phyloP scores from a whole-genome alignment of 495 filamentous ascomycete species.

The Aspergillus homomorphus region DNA sequence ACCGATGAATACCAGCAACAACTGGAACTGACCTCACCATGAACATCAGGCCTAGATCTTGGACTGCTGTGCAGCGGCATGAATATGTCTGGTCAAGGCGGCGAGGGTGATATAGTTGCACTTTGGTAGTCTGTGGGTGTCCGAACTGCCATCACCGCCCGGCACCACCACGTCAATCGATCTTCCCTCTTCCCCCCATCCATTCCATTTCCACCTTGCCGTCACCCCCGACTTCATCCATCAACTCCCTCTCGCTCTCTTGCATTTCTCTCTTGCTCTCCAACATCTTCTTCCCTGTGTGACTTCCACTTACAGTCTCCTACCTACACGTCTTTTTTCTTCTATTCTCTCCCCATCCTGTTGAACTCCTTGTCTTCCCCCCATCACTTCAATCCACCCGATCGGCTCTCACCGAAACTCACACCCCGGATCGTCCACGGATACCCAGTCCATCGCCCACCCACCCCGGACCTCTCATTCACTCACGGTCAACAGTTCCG shows the following conservation, averaged over 20 bases:
- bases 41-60: not conserved
- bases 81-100: not conserved
- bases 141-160: slow-evolving; percentile 38
- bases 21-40: not conserved
- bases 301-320: not conserved
- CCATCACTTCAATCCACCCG: not conserved
- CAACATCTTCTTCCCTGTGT: slow-evolving; percentile 6
- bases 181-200: slow-evolving; percentile 19
- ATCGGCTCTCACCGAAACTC: not conserved
- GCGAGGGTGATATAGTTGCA: slow-evolving; percentile 28
- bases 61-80: not conserved
- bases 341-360: not conserved
- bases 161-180: slow-evolving; percentile 33
- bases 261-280: slow-evolving; percentile 9
- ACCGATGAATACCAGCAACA: not conserved
- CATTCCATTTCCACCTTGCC: no score
- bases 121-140: slow-evolving; percentile 38
- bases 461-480: slow-evolving; percentile 21
- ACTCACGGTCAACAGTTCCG: slow-evolving; percentile 19
- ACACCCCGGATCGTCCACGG: slow-evolving; percentile 4
- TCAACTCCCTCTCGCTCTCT: slow-evolving; percentile 16
- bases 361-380: not conserved
- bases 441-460: slow-evolving; percentile 8
- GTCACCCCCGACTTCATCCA: slow-evolving; percentile 9
- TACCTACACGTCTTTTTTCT: slow-evolving; percentile 3